Evolutionary conservation across 2,329 filamentous ascomycete genomes (phyloP).

Genomic region (Fonsecaea pugnacius): DNA sequence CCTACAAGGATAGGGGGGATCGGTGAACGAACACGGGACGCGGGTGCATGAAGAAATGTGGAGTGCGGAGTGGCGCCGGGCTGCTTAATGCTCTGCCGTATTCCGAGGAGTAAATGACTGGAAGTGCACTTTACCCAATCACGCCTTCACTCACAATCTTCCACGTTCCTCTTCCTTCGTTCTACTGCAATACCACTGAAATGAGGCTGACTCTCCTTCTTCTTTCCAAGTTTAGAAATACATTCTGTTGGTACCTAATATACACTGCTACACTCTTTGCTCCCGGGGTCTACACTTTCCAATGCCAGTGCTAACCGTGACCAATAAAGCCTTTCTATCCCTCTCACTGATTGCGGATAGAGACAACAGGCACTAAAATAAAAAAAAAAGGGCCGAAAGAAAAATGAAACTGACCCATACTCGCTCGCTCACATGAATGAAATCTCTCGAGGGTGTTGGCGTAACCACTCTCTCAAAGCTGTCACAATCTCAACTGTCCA

Average conservation of each 20-base stretch:
- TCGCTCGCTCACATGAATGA: not conserved
- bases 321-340: not conserved
- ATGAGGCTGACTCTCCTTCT: not conserved
- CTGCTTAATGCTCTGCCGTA: not conserved
- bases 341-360: not conserved
- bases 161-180: not conserved
- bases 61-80: not conserved
- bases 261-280: not conserved
- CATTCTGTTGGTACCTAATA: not conserved
- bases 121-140: not conserved
- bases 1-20: not conserved
- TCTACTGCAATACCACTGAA: not conserved
- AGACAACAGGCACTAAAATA: not conserved
- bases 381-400: not conserved
- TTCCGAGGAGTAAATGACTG: not conserved
- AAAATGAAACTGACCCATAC: not conserved
- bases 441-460: not conserved
- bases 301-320: not conserved
- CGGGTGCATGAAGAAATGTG: not conserved
- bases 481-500: slow-evolving; percentile 17
- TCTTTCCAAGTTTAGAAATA: not conserved
- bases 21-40: too few species aligned
- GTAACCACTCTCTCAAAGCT: not conserved
- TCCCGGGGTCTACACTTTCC: not conserved
- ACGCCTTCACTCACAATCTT: not conserved